Conservation (phyloP, 176 grass and related monocot genomes). For the Cymbopogon citratus region DNA sequence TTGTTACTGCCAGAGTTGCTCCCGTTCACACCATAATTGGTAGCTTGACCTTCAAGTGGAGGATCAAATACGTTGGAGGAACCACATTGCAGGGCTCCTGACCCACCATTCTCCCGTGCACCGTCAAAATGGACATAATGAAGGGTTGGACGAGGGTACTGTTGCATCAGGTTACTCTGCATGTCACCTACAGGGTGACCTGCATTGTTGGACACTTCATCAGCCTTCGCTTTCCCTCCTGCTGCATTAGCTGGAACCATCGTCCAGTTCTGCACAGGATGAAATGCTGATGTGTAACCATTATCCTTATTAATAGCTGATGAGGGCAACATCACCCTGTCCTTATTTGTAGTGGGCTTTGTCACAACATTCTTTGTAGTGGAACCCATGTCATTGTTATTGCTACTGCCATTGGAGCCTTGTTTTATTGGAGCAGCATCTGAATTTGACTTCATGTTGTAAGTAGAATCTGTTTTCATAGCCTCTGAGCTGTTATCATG, state of each 20-base stretch:
- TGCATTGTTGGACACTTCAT: conserved; percentile 22
- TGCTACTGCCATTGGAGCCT: conserved; percentile 72
- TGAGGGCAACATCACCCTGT: conserved; percentile 37
- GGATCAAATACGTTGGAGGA: conserved; percentile 42
- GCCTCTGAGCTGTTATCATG: conserved; percentile 70
- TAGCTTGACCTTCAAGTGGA: conserved; percentile 59
- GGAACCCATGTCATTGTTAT: conserved; percentile 83
- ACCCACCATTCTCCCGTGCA: conserved; percentile 22
- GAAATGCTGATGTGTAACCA: conserved; percentile 62
- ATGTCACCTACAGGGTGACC: conserved; percentile 21
- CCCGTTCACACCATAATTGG: conserved; percentile 52
- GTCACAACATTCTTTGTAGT: conserved; percentile 65
- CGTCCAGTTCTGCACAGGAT: conserved; percentile 47
- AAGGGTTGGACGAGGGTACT: conserved; percentile 32
- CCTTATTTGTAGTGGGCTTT: conserved; percentile 34
- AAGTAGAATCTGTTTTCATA: conserved; percentile 48
- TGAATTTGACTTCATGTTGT: conserved; percentile 49
- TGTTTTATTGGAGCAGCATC: conserved; percentile 54
- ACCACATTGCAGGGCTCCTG: conserved; percentile 28
- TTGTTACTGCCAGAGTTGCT: conserved; percentile 77
- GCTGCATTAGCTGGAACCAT: conserved; percentile 5
- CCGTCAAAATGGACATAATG: conserved; percentile 14
- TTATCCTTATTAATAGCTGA: conserved; percentile 51
- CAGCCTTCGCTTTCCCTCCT: conserved; percentile 32
- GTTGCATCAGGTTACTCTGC: conserved; percentile 51